Evolutionary conservation across 345 rosid genomes (phyloP), one percentile per base, ranked within the genome.

Genomic region (Acer saccharum): DNA sequence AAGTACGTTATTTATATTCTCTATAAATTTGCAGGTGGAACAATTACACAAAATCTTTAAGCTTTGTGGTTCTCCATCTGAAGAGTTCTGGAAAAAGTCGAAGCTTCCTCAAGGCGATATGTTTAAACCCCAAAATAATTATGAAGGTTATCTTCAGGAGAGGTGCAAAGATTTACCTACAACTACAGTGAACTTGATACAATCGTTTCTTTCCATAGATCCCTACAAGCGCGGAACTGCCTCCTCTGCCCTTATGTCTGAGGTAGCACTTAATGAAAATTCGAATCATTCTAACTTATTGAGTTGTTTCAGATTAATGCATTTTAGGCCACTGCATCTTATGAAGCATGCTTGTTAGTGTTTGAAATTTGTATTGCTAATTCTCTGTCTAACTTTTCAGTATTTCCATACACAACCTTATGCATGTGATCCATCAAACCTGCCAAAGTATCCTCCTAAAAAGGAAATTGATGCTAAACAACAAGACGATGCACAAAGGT

Each of bases 11-110:
- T 66, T 65, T n/a, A 9, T 18, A 10, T 79, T 58, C 21, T 48
- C 63, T 60, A 66, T 20, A 18, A 67, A 75, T 63, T 11, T 77
- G 67, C 83, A 91, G 96, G 92, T 92, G 74, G 97, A 92, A 75
- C 97, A 92, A 78, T 78, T 92, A 61, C 94, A 92, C 84, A 92
- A 92, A 76, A 88, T 90, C 44, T 92, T 90, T 78, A 90, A 83
- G 81, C 92, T 90, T 77, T 90, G 89, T 54, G 97, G 97, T 60
- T 88, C 95, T n/a, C 97, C 95, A 60, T 78, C 85, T 20, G 97
- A 90, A 63, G 89, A 86, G 32, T 91, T 80, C 61, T 92, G 97
- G 97, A 87, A 84, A 66, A 89, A 82, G 79, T 71, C 71, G 65
- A 87, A 82, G 76, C 84, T 89, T 79, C 90, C 93, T 70, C 91